Percentiles rank a stretch among this genome's conserved stretches.
Conservation (phyloP, 2,329 filamentous ascomycete species). For the Trichoderma hamatum region DNA sequence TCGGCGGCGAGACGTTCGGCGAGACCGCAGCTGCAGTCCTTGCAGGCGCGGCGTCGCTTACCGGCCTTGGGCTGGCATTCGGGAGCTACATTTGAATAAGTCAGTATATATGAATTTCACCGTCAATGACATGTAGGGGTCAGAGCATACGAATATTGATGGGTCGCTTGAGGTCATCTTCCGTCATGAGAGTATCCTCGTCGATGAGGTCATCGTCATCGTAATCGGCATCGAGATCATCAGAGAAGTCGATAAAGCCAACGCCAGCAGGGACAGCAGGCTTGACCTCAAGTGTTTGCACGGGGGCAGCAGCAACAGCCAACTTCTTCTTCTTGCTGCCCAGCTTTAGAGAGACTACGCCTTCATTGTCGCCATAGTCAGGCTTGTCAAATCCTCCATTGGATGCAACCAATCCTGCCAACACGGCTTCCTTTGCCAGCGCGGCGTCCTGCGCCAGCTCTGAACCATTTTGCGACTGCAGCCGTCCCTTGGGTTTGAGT, state of each 20-base stretch:
- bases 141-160: conserved; percentile 76
- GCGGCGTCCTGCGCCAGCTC: background rate
- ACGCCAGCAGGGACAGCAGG: conserved; percentile 56
- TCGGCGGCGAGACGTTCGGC: conserved; percentile 85
- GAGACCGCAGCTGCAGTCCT: conserved; percentile 95
- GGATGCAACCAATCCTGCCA: conserved; percentile 74
- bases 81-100: conserved; percentile 55
- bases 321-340: conserved; percentile 44
- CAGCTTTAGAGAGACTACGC: conserved; percentile 57
- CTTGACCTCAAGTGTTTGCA: conserved; percentile 45
- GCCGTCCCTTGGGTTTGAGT: conserved; percentile 24
- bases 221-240: conserved; percentile 55
- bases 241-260: conserved; percentile 67
- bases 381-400: conserved; percentile 74
- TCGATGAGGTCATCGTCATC: conserved; percentile 87
- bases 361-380: conserved; percentile 54
- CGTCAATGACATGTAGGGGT: background rate
- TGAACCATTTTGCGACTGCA: conserved; percentile 25
- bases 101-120: conserved; percentile 25
- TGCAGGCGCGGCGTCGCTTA: conserved; percentile 90
- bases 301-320: conserved; percentile 34
- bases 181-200: conserved; percentile 83
- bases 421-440: conserved; percentile 69
- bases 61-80: conserved; percentile 86
- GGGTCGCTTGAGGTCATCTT: conserved; percentile 78